These are phyloP conservation scores for Raddia guianensis DNA, from an alignment of 176 grass and related monocot genomes.

Conservation along the genomic window DNA sequence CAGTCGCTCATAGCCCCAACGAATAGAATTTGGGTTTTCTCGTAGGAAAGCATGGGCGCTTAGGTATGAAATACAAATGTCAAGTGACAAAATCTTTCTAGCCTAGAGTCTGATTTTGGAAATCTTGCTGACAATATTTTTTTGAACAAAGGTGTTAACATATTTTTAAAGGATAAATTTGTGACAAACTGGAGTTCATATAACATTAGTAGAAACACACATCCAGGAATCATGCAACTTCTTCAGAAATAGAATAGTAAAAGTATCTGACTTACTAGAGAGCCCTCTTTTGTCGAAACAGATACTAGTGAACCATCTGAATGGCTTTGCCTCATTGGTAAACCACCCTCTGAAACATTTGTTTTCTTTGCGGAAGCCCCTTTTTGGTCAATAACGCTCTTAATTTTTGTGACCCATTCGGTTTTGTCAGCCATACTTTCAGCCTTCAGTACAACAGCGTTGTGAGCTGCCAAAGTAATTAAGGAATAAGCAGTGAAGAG, in stretches of 20 bases:
- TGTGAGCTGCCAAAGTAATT: constrained; percentile 58
- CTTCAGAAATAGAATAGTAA: constrained; percentile 10
- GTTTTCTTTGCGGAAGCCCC: constrained; percentile 46
- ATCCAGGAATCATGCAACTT: not conserved
- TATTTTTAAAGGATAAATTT: not conserved
- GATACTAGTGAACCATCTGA: constrained; percentile 75
- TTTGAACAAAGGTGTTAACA: not conserved
- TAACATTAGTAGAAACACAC: constrained; percentile 25
- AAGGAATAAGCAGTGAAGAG: constrained; percentile 14
- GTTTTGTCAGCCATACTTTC: constrained; percentile 82
- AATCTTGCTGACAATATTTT: constrained; percentile 15
- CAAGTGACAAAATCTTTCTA: constrained; percentile 2
- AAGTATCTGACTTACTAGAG: constrained; percentile 61
- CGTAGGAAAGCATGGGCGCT: too few relatives aligned
- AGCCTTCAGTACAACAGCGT: constrained; percentile 70
- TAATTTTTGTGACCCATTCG: constrained; percentile 74
- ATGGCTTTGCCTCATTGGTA: constrained; percentile 53
- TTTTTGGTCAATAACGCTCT: constrained; percentile 47
- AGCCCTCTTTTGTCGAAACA: constrained; percentile 51
- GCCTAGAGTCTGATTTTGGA: not conserved
- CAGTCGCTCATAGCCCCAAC: too few relatives aligned
- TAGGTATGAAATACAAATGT: not conserved
- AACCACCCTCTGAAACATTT: constrained; percentile 34
- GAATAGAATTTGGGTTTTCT: too few relatives aligned
- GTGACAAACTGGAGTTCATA: not conserved